Conservation (phyloP, 495 filamentous ascomycete genomes). For the Aspergillus baeticus region DNA sequence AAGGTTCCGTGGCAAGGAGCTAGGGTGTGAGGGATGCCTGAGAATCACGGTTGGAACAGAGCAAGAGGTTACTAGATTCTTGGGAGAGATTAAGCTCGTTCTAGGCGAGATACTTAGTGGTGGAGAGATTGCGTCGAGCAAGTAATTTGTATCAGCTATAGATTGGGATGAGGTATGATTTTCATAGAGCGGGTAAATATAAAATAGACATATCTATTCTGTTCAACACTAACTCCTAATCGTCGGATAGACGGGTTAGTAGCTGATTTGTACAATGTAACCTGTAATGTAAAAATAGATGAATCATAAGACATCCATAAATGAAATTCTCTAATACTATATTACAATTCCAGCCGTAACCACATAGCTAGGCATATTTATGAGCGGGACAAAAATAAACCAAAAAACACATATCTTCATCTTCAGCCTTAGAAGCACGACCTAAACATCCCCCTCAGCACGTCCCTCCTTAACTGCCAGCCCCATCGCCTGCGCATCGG, state of each 20-base stretch:
- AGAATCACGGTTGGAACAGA: constrained; percentile 92
- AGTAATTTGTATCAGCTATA: neutral
- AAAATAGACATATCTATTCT: neutral
- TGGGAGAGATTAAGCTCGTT: constrained; percentile 64
- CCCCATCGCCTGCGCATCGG: constrained; percentile 1
- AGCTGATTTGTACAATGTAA: no score
- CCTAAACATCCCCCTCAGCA: neutral
- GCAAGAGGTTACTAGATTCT: constrained; percentile 73
- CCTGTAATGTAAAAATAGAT: no score
- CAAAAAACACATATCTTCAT: no score
- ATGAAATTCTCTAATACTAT: no score
- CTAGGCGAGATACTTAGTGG: constrained; percentile 48
- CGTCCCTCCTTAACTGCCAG: neutral
- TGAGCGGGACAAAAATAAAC: no score
- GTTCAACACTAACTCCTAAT: no score
- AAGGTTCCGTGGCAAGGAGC: constrained; percentile 87
- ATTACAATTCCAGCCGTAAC: no score
- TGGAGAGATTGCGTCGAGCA: constrained; percentile 22
- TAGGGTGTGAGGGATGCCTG: constrained; percentile 83
- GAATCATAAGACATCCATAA: no score
- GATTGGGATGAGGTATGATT: neutral
- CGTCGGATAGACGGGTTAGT: no score
- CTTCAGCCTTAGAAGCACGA: no score
- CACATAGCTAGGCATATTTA: no score
- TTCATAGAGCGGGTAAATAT: neutral